Evolutionary conservation across 2,329 filamentous ascomycete genomes (phyloP).

Genomic region (Leptographium lundbergii): DNA sequence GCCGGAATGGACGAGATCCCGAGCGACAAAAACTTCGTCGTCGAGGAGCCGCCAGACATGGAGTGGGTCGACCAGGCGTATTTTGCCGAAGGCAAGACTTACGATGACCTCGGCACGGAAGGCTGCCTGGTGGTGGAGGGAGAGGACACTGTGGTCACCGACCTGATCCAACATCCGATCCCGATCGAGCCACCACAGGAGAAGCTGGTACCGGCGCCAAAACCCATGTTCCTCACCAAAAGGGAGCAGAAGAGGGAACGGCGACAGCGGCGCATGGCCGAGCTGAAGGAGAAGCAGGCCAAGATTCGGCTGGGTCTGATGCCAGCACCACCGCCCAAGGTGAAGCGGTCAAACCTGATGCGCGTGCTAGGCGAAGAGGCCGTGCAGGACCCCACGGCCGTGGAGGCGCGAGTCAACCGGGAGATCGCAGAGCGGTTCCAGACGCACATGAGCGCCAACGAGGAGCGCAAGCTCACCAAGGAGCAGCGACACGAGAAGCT

Average conservation of each 20-base stretch:
- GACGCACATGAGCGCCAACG: conserved; percentile 66
- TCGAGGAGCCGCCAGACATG: conserved; percentile 72
- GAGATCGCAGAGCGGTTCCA: conserved; percentile 81
- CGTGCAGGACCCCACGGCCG: conserved; percentile 93
- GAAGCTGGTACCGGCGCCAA: conserved; percentile 62
- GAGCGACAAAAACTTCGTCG: conserved; percentile 79
- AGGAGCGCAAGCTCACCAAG: conserved; percentile 76
- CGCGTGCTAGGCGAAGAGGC: conserved; percentile 81
- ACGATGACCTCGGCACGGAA: conserved; percentile 55
- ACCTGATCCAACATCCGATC: conserved; percentile 87
- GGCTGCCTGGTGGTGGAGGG: conserved; percentile 48
- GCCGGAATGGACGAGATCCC: conserved; percentile 89
- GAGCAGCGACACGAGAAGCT: conserved; percentile 81
- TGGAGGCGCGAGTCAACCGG: conserved; percentile 84
- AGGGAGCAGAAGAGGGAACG: conserved; percentile 88
- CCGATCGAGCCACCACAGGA: conserved; percentile 86
- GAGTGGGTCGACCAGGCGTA: conserved; percentile 95
- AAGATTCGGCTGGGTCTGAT: conserved; percentile 88
- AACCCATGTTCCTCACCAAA: conserved; percentile 83
- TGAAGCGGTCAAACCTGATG: conserved; percentile 97
- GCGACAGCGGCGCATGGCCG: conserved; percentile 78
- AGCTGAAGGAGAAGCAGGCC: conserved; percentile 90
- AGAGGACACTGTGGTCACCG: conserved; percentile 76
- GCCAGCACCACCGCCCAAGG: conserved; percentile 83
- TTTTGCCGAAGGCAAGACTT: conserved; percentile 61